These are phyloP conservation scores for Heimioporus sp. DNA, from an alignment of 768 basidiomycete genomes.

Conservation along the genomic window DNA sequence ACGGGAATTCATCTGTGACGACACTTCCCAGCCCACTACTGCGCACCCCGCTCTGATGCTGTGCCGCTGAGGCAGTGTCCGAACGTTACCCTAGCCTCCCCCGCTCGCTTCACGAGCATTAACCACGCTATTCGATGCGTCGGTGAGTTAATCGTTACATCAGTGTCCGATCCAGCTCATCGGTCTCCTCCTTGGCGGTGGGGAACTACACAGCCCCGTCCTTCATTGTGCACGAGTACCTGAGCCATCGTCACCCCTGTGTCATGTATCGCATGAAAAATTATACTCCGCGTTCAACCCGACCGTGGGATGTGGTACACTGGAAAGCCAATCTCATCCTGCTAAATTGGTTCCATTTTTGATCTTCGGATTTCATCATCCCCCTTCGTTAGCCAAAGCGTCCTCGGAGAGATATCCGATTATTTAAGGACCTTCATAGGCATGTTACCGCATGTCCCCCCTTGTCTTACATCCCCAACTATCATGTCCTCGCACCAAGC, in stretches of 20 bases:
- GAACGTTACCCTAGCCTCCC: constrained; percentile 18
- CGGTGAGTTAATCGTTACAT: not conserved
- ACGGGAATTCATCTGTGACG: not conserved
- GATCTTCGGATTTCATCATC: constrained; percentile 22
- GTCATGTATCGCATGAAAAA: not conserved
- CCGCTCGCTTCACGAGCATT: not conserved
- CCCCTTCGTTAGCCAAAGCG: constrained; percentile 16
- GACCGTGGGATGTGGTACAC: constrained; percentile 24
- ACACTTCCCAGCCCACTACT: not conserved
- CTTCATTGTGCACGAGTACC: constrained; percentile 6
- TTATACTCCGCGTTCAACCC: constrained; percentile 8
- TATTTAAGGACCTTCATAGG: constrained; percentile 22
- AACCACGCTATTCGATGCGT: not conserved
- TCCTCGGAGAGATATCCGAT: constrained; percentile 9
- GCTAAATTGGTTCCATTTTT: constrained; percentile 14
- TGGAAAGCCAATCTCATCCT: constrained; percentile 22
- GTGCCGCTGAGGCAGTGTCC: constrained; percentile 24
- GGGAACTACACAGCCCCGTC: constrained; percentile 20
- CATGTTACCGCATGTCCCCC: constrained; percentile 4
- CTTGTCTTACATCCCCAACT: constrained; percentile 1
- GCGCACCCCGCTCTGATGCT: constrained; percentile 10
- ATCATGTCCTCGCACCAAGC: constrained; percentile 20
- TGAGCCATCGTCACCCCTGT: constrained; percentile 5
- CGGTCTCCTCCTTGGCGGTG: constrained; percentile 13
- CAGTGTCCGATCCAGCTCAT: not conserved